Conservation (phyloP, 2,329 filamentous ascomycete species). For the Paecilomyces variotii region DNA sequence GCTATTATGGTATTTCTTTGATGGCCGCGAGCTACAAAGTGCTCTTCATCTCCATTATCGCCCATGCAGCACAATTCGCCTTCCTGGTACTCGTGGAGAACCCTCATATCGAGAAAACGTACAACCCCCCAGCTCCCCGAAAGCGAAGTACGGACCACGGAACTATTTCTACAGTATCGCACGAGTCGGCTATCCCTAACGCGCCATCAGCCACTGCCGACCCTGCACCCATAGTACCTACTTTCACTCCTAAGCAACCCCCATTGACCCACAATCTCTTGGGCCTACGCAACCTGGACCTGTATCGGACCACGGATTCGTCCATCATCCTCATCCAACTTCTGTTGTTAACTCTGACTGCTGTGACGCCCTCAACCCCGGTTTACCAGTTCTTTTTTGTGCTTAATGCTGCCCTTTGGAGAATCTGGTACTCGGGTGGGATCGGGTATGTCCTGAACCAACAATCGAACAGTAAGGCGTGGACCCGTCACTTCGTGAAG, state of each 20-base stretch:
- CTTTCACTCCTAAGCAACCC: slow-evolving; percentile 45
- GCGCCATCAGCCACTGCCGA: slow-evolving; percentile 28
- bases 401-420: slow-evolving; percentile 70
- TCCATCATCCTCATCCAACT: slow-evolving; percentile 67
- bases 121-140: slow-evolving; percentile 76
- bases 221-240: slow-evolving; percentile 28
- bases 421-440: slow-evolving; percentile 85
- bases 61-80: slow-evolving; percentile 87
- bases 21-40: slow-evolving; percentile 98
- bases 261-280: slow-evolving; percentile 73
- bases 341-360: slow-evolving; percentile 65
- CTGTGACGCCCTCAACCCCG: slow-evolving; percentile 69
- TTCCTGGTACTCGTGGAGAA: slow-evolving; percentile 91
- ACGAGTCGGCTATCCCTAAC: slow-evolving; percentile 23
- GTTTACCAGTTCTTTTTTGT: slow-evolving; percentile 73
- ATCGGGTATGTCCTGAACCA: slow-evolving; percentile 75
- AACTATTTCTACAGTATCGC: slow-evolving; percentile 16
- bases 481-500: slow-evolving; percentile 97
- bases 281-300: slow-evolving; percentile 74
- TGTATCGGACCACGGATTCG: slow-evolving; percentile 79
- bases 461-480: slow-evolving; percentile 85
- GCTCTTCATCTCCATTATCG: slow-evolving; percentile 90
- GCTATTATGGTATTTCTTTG: slow-evolving; percentile 96
- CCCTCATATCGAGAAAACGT: slow-evolving; percentile 95
- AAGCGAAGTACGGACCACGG: slow-evolving; percentile 39